phyloP scores from a whole-genome alignment of 1,139 yeast species.

The Debaryomyces subglobosus region DNA sequence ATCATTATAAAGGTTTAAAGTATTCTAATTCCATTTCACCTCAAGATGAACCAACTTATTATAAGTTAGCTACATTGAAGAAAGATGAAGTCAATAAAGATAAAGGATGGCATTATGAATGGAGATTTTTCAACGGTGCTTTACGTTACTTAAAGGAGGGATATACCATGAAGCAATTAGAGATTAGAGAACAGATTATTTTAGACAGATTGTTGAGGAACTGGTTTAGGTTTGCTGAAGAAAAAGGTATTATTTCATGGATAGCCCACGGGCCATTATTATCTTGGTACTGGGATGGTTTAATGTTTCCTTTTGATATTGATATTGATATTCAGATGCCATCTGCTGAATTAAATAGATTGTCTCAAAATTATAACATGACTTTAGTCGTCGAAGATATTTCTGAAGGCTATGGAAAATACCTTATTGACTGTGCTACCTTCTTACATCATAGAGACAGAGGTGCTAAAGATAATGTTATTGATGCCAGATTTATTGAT shows the following conservation, averaged over 20 bases:
- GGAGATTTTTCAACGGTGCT: conserved; percentile 42
- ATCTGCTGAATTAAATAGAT: conserved; percentile 31
- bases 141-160: conserved; percentile 24
- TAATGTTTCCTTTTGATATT: conserved; percentile 40
- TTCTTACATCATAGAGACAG: conserved; percentile 34
- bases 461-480: conserved; percentile 35
- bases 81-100: conserved; percentile 30
- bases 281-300: conserved; percentile 44
- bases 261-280: conserved; percentile 56
- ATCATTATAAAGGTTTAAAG: conserved; percentile 29
- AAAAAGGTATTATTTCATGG: conserved; percentile 45
- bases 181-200: conserved; percentile 32
- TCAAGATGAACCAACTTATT: conserved; percentile 32
- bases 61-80: conserved; percentile 36
- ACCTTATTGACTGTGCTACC: conserved; percentile 36
- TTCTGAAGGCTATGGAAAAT: conserved; percentile 37
- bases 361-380: conserved; percentile 40
- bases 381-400: conserved; percentile 36
- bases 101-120: conserved; percentile 45
- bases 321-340: conserved; percentile 46
- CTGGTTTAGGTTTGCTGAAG: conserved; percentile 40
- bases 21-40: conserved; percentile 19
- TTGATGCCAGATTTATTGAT: conserved; percentile 44
- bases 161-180: conserved; percentile 28
- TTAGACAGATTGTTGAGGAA: conserved; percentile 35